A percentile compares a stretch with the other conserved stretches of the same genome.
Evolutionary conservation across 495 filamentous ascomycete genomes (phyloP).

Genomic region (Collariella sp.): DNA sequence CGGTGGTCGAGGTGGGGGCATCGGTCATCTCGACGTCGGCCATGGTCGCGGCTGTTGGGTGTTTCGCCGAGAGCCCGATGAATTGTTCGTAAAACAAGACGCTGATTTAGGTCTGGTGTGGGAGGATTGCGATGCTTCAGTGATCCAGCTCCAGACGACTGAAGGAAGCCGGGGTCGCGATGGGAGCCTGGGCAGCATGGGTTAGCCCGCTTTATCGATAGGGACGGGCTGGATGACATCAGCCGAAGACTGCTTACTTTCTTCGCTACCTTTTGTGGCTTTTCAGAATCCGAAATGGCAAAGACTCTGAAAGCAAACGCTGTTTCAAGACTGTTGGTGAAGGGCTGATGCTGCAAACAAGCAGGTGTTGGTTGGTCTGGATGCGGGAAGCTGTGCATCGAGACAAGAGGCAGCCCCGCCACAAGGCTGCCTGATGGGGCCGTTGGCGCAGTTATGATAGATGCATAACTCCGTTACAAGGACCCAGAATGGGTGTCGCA

Average conservation of each 20-base stretch:
- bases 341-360: too few relatives aligned
- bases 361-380: too few relatives aligned
- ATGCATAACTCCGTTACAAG: too few relatives aligned
- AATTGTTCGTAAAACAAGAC: not conserved
- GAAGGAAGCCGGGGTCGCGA: not conserved
- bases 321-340: not conserved
- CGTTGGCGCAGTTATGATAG: too few relatives aligned
- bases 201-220: conserved; percentile 7
- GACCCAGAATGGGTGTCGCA: too few relatives aligned
- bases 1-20: conserved; percentile 48
- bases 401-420: not conserved
- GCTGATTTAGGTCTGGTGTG: not conserved
- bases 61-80: not conserved
- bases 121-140: not conserved
- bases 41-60: conserved; percentile 45
- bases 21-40: conserved; percentile 97
- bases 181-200: not conserved
- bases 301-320: not conserved
- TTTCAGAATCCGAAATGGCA: not conserved
- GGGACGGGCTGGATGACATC: not conserved
- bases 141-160: not conserved
- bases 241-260: not conserved
- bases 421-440: not conserved
- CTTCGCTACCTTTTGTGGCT: not conserved
- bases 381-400: too few relatives aligned